phyloP scores from a whole-genome alignment of 2,329 filamentous ascomycete species.

The Colletotrichum falcatum region DNA sequence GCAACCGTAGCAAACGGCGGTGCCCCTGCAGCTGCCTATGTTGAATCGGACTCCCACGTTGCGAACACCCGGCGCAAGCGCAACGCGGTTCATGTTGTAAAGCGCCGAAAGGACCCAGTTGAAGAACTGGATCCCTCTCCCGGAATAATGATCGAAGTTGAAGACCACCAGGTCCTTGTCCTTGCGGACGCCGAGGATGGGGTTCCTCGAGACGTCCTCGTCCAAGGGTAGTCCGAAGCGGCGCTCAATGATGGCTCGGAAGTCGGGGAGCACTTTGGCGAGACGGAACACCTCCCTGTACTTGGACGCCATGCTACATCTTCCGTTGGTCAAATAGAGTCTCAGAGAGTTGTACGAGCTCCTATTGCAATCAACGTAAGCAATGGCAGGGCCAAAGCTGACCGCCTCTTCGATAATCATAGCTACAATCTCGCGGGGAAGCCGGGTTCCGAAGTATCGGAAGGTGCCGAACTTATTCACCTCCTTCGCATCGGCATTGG shows the following conservation, averaged over 20 bases:
- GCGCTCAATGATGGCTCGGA: not conserved
- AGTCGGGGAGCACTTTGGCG: not conserved
- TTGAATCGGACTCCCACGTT: not conserved
- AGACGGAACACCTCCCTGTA: not conserved
- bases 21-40: accelerated
- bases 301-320: not conserved
- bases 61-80: not conserved
- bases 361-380: not conserved
- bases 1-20: not conserved
- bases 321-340: not conserved
- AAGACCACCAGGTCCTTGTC: constrained; percentile 2
- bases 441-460: not conserved
- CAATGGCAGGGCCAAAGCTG: not conserved
- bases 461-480: not conserved
- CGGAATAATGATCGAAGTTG: accelerated
- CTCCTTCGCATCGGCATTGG: not conserved
- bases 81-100: not conserved
- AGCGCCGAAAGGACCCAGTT: not conserved
- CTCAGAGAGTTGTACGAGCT: accelerated
- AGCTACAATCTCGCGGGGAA: not conserved
- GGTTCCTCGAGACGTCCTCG: not conserved
- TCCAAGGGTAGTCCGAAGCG: not conserved
- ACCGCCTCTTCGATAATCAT: not conserved
- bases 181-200: not conserved
- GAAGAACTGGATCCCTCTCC: accelerated